Evolutionary conservation across 441 rosid species (phyloP).

Genomic region (Corymbia citriodora): DNA sequence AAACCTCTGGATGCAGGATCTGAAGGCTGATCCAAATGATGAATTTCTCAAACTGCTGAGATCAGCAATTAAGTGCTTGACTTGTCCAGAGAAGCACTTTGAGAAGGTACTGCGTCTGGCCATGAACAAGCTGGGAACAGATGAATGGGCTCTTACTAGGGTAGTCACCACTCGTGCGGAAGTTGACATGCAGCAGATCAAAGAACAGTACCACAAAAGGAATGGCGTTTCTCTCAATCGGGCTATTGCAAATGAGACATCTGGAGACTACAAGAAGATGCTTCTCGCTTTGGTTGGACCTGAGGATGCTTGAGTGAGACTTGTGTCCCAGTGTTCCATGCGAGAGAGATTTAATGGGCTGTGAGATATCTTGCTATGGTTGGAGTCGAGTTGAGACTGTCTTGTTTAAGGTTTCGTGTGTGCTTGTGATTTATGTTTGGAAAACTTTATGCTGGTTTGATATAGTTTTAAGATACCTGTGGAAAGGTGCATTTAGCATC

Average conservation of each 20-base stretch:
- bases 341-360: not conserved
- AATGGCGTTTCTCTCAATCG: constrained; percentile 61
- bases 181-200: constrained; percentile 69
- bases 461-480: not conserved
- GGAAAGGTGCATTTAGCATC: not conserved
- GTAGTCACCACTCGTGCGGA: constrained; percentile 82
- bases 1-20: constrained; percentile 33
- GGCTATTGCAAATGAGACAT: constrained; percentile 69
- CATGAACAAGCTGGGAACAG: constrained; percentile 69
- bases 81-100: constrained; percentile 65
- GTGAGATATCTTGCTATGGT: not conserved
- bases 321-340: not conserved
- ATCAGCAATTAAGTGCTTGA: constrained; percentile 70
- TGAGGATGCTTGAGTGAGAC: not conserved
- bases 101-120: constrained; percentile 69
- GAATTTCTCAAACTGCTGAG: constrained; percentile 67
- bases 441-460: not conserved
- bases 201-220: constrained; percentile 69
- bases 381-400: not conserved
- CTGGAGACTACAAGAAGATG: constrained; percentile 76
- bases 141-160: constrained; percentile 84
- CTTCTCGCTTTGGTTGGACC: constrained; percentile 72
- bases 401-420: not conserved
- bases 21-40: constrained; percentile 65
- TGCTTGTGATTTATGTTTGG: not conserved